phyloP scores from a whole-genome alignment of 2,329 filamentous ascomycete genomes.

The Lojkania enalia region DNA sequence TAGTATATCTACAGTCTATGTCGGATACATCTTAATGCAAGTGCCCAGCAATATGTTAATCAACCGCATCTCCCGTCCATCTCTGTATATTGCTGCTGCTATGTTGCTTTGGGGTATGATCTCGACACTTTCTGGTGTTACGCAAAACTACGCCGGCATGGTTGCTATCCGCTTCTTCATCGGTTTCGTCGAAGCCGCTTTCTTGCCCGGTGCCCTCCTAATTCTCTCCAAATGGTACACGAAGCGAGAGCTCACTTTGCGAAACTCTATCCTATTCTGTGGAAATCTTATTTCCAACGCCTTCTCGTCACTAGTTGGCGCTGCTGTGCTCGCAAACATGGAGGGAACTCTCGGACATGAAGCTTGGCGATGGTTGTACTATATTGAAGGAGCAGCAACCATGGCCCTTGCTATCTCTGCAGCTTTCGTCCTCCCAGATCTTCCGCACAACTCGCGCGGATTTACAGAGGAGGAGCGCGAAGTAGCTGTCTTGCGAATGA shows the following conservation, averaged over 20 bases:
- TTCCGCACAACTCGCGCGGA: conserved; percentile 49
- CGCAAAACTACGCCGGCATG: conserved; percentile 41
- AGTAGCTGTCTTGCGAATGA: conserved; percentile 42
- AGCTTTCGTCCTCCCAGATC: conserved; percentile 37
- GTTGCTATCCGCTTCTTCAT: conserved; percentile 44
- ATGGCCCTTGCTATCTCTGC: conserved; percentile 39
- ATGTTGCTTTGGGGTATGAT: conserved; percentile 48
- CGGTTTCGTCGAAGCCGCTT: conserved; percentile 48
- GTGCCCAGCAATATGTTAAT: conserved; percentile 53
- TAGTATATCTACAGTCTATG: conserved; percentile 19
- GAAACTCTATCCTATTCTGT: conserved; percentile 48
- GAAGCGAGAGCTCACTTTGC: conserved; percentile 50
- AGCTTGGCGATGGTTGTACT: conserved; percentile 47
- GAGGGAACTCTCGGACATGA: conserved; percentile 38
- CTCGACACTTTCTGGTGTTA: conserved; percentile 40
- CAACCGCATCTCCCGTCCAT: conserved; percentile 39
- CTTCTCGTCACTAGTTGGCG: conserved; percentile 51
- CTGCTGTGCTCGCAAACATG: conserved; percentile 46
- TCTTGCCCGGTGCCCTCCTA: conserved; percentile 65
- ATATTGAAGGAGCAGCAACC: conserved; percentile 45
- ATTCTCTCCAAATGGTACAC: conserved; percentile 71
- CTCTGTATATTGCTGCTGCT: conserved; percentile 41
- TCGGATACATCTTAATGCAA: conserved; percentile 29
- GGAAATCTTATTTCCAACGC: conserved; percentile 49
- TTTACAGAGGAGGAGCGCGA: conserved; percentile 53